Conservation (phyloP, 2,329 filamentous ascomycete species). For the Rhynchosporium graminicola region DNA sequence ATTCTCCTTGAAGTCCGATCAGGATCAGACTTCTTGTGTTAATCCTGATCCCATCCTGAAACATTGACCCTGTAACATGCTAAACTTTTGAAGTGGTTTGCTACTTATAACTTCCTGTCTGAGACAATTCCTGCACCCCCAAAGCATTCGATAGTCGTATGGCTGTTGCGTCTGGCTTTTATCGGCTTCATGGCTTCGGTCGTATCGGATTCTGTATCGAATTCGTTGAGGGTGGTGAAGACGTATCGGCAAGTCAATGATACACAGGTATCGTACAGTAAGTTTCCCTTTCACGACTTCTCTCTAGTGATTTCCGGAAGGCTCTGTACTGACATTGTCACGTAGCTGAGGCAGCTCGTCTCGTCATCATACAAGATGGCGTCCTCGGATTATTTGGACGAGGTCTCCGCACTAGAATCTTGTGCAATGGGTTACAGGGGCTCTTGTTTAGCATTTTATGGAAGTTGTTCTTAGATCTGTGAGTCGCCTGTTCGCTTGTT, state of each 20-base stretch:
- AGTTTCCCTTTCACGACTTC: conserved; percentile 13
- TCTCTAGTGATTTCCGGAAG: not conserved
- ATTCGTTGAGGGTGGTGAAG: conserved; percentile 51
- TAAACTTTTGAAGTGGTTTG: conserved; percentile 44
- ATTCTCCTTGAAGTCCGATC: no score
- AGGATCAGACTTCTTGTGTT: no score
- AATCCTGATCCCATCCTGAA: no score
- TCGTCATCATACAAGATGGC: conserved; percentile 47
- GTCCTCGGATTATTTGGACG: conserved; percentile 47
- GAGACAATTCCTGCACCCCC: conserved; percentile 45
- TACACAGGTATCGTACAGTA: conserved; percentile 49
- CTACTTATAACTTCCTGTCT: conserved; percentile 49
- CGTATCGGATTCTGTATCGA: conserved; percentile 50
- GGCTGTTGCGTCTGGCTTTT: conserved; percentile 48
- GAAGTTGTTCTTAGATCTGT: conserved; percentile 52
- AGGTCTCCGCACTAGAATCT: conserved; percentile 49
- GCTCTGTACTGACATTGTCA: not conserved
- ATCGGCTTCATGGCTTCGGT: conserved; percentile 49
- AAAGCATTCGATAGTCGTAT: conserved; percentile 44
- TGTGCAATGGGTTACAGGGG: conserved; percentile 51
- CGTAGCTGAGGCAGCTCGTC: conserved; percentile 46
- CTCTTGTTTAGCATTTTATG: conserved; percentile 51
- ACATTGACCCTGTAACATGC: no score
- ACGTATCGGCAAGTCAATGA: conserved; percentile 54
- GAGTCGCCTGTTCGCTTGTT: conserved; percentile 33